These are phyloP conservation scores for Lindgomyces ingoldianus DNA, from an alignment of 495 filamentous ascomycete genomes.

Conservation along the genomic window DNA sequence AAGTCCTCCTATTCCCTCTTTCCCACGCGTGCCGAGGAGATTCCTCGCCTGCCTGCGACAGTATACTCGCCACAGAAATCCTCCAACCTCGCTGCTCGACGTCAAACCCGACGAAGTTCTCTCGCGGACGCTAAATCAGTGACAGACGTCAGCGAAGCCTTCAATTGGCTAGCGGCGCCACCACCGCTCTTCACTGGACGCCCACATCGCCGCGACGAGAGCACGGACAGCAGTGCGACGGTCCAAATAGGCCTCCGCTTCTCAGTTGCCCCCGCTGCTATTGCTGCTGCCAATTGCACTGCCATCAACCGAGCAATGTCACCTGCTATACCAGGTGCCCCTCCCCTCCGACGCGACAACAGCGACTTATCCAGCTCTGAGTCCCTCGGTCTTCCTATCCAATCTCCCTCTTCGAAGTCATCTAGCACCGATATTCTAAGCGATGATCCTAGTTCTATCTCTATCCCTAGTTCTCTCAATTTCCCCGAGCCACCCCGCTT, in stretches of 20 bases:
- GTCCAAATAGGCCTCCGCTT: conserved; percentile 41
- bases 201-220: conserved; percentile 24
- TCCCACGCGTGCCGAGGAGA: conserved; percentile 36
- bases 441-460: conserved; percentile 1
- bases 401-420: conserved; percentile 26
- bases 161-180: conserved; percentile 25
- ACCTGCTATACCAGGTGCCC: background rate
- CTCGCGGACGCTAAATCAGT: conserved; percentile 29
- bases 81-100: conserved; percentile 23
- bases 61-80: conserved; percentile 35
- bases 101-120: conserved; percentile 26
- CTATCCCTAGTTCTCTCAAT: conserved; percentile 19
- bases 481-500: background rate
- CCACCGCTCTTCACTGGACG: conserved; percentile 23
- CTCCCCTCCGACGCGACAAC: conserved; percentile 25
- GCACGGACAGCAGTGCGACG: conserved; percentile 37
- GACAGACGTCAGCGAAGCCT: conserved; percentile 37
- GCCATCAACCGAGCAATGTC: background rate
- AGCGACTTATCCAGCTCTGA: conserved; percentile 28
- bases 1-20: conserved; percentile 39
- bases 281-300: conserved; percentile 38
- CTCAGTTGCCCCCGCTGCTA: conserved; percentile 37
- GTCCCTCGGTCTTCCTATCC: conserved; percentile 31
- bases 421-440: background rate
- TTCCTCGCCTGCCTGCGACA: conserved; percentile 37